A percentile compares a stretch with the other conserved stretches of the same genome.
phyloP scores from a whole-genome alignment of 768 basidiomycete genomes.

The Epithele typhae region DNA sequence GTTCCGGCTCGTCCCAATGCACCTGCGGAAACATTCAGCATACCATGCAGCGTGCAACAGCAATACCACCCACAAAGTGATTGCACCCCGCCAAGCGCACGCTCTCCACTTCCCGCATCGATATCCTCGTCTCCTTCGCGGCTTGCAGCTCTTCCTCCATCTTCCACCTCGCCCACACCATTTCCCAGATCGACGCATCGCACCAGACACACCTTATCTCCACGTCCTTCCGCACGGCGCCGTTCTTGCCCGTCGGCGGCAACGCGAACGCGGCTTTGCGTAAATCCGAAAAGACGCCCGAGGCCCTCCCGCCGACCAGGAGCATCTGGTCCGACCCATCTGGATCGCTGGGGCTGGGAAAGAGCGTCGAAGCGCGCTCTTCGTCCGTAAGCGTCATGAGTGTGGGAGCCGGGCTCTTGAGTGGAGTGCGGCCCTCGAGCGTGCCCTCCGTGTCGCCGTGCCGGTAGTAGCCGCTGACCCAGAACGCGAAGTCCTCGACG shows the following conservation, averaged over 20 bases:
- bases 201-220: neutral
- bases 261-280: slow-evolving; percentile 1
- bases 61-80: slow-evolving; percentile 19
- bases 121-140: neutral
- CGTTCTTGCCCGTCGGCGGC: neutral
- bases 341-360: slow-evolving; percentile 4
- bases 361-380: slow-evolving; percentile 2
- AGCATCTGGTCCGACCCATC: slow-evolving; percentile 14
- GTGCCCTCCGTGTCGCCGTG: neutral
- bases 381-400: slow-evolving; percentile 6
- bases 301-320: slow-evolving; percentile 1
- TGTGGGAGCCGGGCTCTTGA: slow-evolving; percentile 11
- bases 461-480: slow-evolving; percentile 11
- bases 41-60: no score
- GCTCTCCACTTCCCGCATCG: neutral
- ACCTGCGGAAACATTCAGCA: no score
- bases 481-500: neutral
- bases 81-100: slow-evolving; percentile 7
- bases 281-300: slow-evolving; percentile 1
- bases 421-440: slow-evolving; percentile 10
- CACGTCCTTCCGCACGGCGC: neutral
- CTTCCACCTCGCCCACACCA: neutral
- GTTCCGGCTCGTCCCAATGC: no score
- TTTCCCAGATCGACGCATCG: neutral
- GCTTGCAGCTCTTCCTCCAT: neutral